phyloP scores from a whole-genome alignment of 2,329 filamentous ascomycete species.

The Phoma herbarum region DNA sequence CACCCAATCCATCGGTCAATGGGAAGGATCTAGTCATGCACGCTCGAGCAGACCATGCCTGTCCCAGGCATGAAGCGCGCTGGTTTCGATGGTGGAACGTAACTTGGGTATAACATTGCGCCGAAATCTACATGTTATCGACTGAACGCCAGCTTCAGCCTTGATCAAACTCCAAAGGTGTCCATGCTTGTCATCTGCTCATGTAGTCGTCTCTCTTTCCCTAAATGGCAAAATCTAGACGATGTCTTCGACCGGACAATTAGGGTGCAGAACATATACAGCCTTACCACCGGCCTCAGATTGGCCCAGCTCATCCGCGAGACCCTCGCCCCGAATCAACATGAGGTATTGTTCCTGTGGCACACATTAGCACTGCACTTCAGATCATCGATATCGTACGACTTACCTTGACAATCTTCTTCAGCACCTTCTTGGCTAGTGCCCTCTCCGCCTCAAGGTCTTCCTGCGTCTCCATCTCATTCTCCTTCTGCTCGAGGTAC shows the following conservation, averaged over 20 bases:
- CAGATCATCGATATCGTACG: background rate
- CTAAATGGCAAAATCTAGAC: conserved; percentile 19
- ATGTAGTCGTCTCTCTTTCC: background rate
- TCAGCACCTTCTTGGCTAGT: conserved; percentile 84
- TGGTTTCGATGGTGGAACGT: background rate
- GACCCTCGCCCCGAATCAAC: conserved; percentile 79
- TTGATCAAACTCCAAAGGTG: background rate
- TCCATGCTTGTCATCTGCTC: conserved; percentile 12
- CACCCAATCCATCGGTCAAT: background rate
- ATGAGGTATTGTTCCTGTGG: conserved; percentile 67
- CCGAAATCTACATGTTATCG: conserved; percentile 7
- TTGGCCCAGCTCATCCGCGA: conserved; percentile 79
- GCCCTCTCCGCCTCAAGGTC: conserved; percentile 78
- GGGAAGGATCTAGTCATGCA: background rate
- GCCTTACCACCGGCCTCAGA: conserved; percentile 58
- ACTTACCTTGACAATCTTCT: conserved; percentile 92
- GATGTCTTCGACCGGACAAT: conserved; percentile 79
- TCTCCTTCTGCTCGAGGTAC: conserved; percentile 93
- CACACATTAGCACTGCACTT: conserved; percentile 27
- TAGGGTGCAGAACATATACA: conserved; percentile 92
- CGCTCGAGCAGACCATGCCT: background rate
- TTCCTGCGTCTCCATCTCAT: conserved; percentile 80
- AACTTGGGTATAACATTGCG: conserved; percentile 21
- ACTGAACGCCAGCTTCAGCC: conserved; percentile 10
- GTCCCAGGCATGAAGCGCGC: background rate